A percentile compares a stretch with the other conserved stretches of the same genome.
phyloP scores from a whole-genome alignment of 768 basidiomycete species.

The Podaxis pistillaris region DNA sequence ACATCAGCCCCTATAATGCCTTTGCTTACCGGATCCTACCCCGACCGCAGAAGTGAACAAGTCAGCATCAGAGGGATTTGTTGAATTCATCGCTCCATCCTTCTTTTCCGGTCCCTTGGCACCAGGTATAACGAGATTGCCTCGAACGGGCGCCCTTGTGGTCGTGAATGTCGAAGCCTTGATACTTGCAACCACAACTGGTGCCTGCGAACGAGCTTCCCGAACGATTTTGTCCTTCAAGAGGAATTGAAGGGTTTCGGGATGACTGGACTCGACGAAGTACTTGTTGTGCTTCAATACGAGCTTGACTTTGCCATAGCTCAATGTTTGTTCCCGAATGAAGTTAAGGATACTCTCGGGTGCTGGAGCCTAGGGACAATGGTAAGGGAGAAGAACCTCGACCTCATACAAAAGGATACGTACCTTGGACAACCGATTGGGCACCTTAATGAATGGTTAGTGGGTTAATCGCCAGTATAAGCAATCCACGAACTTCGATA shows the following conservation, averaged over 20 bases:
- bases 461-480: slow-evolving; percentile 19
- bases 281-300: slow-evolving; percentile 98
- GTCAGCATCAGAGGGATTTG: slow-evolving; percentile 56
- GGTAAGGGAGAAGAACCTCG: too few relatives aligned
- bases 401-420: too few relatives aligned
- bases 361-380: slow-evolving; percentile 47
- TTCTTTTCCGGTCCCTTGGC: slow-evolving; percentile 68
- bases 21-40: slow-evolving; percentile 72
- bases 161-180: slow-evolving; percentile 77
- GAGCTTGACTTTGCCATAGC: slow-evolving; percentile 97
- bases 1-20: too few relatives aligned
- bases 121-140: slow-evolving; percentile 84
- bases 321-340: slow-evolving; percentile 90
- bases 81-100: slow-evolving; percentile 44
- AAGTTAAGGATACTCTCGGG: slow-evolving; percentile 82
- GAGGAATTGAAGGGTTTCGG: slow-evolving; percentile 85
- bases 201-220: slow-evolving; percentile 52
- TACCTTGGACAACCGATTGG: slow-evolving; percentile 84
- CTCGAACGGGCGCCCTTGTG: slow-evolving; percentile 77
- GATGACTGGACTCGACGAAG: slow-evolving; percentile 93
- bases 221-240: slow-evolving; percentile 85
- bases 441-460: slow-evolving; percentile 49
- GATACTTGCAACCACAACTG: slow-evolving; percentile 68
- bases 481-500: slow-evolving; percentile 75
- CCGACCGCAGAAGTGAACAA: slow-evolving; percentile 96